These are phyloP conservation scores for Stephania cephalantha DNA, from an alignment of 164 flowering plant genomes.

Conservation along the genomic window DNA sequence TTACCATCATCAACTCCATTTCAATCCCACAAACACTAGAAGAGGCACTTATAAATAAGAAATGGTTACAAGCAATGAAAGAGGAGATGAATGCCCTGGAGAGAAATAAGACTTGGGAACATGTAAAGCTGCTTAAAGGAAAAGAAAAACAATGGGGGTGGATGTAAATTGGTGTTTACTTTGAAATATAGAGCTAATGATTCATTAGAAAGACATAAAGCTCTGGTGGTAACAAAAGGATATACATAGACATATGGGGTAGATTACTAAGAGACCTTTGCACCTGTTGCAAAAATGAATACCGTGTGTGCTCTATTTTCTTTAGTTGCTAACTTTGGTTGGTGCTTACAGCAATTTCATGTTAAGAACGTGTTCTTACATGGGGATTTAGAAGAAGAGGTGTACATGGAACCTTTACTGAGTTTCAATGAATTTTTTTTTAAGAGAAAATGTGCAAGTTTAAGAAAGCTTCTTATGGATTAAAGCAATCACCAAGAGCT, in stretches of 20 bases:
- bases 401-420: background rate
- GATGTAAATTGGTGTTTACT: background rate
- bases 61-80: too few relatives aligned
- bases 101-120: background rate
- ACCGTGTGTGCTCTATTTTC: background rate
- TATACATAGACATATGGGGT: background rate
- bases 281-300: background rate
- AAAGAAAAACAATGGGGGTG: background rate
- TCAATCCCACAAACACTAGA: too few relatives aligned
- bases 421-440: background rate
- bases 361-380: background rate
- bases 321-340: background rate
- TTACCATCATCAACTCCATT: too few relatives aligned
- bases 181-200: background rate
- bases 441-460: background rate
- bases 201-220: background rate
- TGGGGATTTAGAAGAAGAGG: background rate
- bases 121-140: background rate
- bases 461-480: background rate
- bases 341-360: background rate
- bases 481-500: background rate
- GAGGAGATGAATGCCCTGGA: background rate
- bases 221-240: background rate
- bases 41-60: too few relatives aligned
- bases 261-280: background rate